These are phyloP conservation scores for Vigna nakashimae DNA, from an alignment of 306 rosid genomes.

Conservation along the genomic window DNA sequence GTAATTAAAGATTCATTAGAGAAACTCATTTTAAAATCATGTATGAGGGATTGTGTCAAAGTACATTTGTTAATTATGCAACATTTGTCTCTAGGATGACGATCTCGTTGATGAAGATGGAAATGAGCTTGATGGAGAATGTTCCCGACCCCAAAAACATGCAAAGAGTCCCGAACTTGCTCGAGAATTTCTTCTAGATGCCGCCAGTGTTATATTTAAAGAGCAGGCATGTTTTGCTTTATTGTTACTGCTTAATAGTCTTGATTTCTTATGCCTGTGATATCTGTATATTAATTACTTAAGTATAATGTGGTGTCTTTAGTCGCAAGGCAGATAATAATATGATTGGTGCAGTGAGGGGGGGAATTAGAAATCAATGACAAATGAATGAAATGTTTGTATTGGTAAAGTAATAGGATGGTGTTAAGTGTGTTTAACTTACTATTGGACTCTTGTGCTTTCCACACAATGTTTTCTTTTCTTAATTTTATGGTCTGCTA, in stretches of 20 bases:
- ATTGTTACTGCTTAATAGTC: conserved; percentile 16
- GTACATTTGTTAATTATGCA: conserved; percentile 28
- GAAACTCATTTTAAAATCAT: conserved; percentile 40
- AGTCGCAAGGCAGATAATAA: not conserved
- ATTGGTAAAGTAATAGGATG: conserved; percentile 14
- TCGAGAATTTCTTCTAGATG: conserved; percentile 94
- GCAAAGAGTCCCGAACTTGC: conserved; percentile 99
- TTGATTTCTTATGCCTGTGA: conserved; percentile 12
- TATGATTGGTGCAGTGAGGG: conserved; percentile 27
- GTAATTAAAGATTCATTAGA: conserved; percentile 55
- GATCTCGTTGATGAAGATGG: conserved; percentile 92
- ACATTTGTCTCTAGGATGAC: conserved; percentile 73
- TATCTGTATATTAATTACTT: conserved; percentile 16
- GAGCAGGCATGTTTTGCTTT: conserved; percentile 79
- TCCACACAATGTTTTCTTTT: conserved; percentile 19
- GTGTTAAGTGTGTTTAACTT: conserved; percentile 8
- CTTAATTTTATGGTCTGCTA: not conserved
- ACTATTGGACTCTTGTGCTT: not conserved
- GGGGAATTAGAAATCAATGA: conserved; percentile 4
- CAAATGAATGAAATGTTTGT: conserved; percentile 16
- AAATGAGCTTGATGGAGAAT: conserved; percentile 95
- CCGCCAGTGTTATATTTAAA: conserved; percentile 97
- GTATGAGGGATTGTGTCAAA: conserved; percentile 22
- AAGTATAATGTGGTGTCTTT: conserved; percentile 9
- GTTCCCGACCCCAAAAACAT: conserved; percentile 98